Percentiles rank a stretch among this genome's conserved stretches.
Evolutionary conservation across 2,329 filamentous ascomycete species (phyloP).

Genomic region (Monilinia aucupariae): DNA sequence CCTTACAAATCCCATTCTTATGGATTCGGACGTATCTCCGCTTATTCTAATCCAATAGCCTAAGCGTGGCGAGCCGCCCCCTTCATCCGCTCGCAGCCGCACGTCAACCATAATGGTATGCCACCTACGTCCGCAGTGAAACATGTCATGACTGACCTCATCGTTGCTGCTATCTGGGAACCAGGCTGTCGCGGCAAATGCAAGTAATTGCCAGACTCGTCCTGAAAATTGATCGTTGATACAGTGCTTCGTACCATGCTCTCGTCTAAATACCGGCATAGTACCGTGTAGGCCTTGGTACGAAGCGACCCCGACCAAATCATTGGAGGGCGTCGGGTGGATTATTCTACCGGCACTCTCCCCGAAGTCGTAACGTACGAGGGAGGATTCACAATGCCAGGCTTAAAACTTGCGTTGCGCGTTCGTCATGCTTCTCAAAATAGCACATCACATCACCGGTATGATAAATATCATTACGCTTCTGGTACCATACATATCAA

Average conservation of each 20-base stretch:
- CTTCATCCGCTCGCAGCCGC: neutral
- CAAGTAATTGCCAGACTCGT: neutral
- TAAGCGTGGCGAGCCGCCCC: neutral
- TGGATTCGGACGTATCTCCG: neutral
- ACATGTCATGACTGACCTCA: neutral
- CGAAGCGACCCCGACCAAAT: neutral
- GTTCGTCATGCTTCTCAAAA: neutral
- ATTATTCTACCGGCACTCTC: neutral
- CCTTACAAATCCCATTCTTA: neutral
- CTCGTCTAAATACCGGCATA: neutral
- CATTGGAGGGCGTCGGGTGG: neutral
- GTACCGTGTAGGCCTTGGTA: too few species aligned
- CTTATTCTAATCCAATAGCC: neutral
- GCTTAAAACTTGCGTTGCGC: neutral
- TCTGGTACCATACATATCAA: neutral
- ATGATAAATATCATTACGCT: neutral
- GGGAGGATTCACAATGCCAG: neutral
- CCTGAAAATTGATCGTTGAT: neutral
- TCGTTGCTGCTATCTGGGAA: neutral
- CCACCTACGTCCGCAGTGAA: too few species aligned
- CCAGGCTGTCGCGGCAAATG: neutral
- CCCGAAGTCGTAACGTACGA: neutral
- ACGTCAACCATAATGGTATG: neutral
- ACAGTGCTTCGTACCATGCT: neutral
- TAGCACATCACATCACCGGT: neutral